Conservation (phyloP, 2,329 filamentous ascomycete species). For the Tolypocladium tropicale region DNA sequence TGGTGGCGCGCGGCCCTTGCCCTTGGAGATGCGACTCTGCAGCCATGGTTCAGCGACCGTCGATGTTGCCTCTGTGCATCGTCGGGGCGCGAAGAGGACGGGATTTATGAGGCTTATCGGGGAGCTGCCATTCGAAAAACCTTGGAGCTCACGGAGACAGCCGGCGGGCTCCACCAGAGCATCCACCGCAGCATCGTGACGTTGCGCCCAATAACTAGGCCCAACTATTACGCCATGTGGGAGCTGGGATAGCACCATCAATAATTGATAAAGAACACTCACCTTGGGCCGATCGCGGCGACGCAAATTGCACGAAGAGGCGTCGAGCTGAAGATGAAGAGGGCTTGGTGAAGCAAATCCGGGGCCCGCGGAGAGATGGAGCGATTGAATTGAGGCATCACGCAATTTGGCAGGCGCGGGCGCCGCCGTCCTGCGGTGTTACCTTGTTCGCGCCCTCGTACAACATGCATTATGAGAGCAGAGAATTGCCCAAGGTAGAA, state of each 20-base stretch:
- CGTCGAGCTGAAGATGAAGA: background rate
- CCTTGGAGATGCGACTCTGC: background rate
- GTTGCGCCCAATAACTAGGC: background rate
- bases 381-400: background rate
- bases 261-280: background rate
- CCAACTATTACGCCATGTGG: background rate
- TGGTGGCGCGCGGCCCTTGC: background rate
- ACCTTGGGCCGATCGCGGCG: background rate
- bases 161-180: background rate
- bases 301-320: background rate
- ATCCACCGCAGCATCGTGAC: background rate
- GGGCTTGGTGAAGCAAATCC: background rate
- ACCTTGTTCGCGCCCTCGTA: background rate
- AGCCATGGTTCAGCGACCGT: background rate
- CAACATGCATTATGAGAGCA: background rate
- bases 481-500: too few relatives aligned
- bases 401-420: background rate
- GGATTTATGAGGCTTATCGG: background rate
- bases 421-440: background rate
- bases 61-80: background rate
- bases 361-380: background rate
- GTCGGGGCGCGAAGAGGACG: background rate
- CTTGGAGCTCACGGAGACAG: background rate
- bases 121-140: background rate
- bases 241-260: background rate